Percentiles rank a stretch among this genome's conserved stretches.
phyloP scores from a whole-genome alignment of 2,329 filamentous ascomycete species.

The Sclerotinia subarctica region DNA sequence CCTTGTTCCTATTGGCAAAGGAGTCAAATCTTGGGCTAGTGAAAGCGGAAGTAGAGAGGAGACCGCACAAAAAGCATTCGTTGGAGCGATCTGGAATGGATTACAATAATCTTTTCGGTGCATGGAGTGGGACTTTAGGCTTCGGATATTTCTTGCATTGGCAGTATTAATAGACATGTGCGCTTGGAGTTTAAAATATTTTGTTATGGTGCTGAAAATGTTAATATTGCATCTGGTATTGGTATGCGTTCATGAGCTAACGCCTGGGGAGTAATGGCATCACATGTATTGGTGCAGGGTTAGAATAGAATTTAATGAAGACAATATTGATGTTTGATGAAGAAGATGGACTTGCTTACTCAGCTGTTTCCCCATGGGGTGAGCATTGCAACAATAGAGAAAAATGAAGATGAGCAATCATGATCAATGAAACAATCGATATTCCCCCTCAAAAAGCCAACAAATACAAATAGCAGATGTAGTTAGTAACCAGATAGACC shows the following conservation, averaged over 20 bases:
- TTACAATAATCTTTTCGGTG: not conserved
- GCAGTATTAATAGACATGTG: not conserved
- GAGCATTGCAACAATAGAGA: not conserved
- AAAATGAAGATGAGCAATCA: not conserved
- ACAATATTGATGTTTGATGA: not conserved
- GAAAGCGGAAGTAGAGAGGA: slow-evolving; percentile 13
- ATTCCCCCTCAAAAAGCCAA: not conserved
- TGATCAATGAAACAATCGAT: not conserved
- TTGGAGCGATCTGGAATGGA: slow-evolving; percentile 15
- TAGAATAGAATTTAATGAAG: not conserved
- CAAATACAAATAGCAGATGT: not conserved
- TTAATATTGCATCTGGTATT: not conserved
- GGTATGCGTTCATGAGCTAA: not conserved
- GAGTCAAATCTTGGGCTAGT: slow-evolving; percentile 10
- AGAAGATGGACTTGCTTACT: not conserved
- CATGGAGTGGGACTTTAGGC: not conserved
- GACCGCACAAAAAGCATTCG: slow-evolving; percentile 17
- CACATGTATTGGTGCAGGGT: not conserved
- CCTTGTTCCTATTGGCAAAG: slow-evolving; percentile 3
- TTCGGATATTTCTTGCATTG: not conserved
- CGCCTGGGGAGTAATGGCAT: not conserved
- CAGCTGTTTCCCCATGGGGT: not conserved
- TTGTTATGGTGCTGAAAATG: not conserved
- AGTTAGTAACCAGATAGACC: not conserved
- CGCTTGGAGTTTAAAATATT: not conserved